A percentile compares a stretch with the other conserved stretches of the same genome.
phyloP scores from a whole-genome alignment of 2,329 filamentous ascomycete genomes.

The Elsinoe necatrix region DNA sequence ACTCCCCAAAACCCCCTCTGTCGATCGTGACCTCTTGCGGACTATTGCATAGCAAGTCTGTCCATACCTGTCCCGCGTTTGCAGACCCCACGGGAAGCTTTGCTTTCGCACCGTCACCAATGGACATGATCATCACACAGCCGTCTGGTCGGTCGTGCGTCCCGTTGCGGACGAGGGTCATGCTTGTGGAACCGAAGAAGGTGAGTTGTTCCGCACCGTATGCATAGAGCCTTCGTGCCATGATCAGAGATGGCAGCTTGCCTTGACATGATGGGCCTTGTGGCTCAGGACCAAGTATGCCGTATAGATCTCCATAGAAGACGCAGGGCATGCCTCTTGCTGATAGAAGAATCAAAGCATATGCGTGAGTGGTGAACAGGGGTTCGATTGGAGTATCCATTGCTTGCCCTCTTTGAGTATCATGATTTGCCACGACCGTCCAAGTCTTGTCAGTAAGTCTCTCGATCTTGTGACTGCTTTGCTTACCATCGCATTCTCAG shows the following conservation, averaged over 20 bases:
- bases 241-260: constrained; percentile 48
- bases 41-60: constrained; percentile 52
- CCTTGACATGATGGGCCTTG: constrained; percentile 37
- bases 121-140: constrained; percentile 29
- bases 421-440: constrained; percentile 63
- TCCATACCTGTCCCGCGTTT: constrained; percentile 50
- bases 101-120: constrained; percentile 44
- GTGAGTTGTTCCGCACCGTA: constrained; percentile 49
- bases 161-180: not conserved
- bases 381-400: constrained; percentile 54
- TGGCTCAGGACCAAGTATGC: constrained; percentile 46
- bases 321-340: constrained; percentile 55
- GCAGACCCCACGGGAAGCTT: constrained; percentile 52
- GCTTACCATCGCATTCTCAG: constrained; percentile 45
- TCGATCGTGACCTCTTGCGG: constrained; percentile 50
- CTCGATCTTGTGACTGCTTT: not conserved
- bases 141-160: constrained; percentile 27
- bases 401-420: constrained; percentile 57
- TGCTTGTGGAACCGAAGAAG: not conserved
- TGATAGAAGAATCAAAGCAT: constrained; percentile 61
- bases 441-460: not conserved
- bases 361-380: constrained; percentile 64
- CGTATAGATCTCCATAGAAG: constrained; percentile 64
- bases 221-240: constrained; percentile 56
- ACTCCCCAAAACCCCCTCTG: constrained; percentile 49